A percentile compares a stretch with the other conserved stretches of the same genome.
These are phyloP conservation scores for Phylloporus gajari DNA, from an alignment of 1,284 basidiomycete genomes.

Conservation along the genomic window DNA sequence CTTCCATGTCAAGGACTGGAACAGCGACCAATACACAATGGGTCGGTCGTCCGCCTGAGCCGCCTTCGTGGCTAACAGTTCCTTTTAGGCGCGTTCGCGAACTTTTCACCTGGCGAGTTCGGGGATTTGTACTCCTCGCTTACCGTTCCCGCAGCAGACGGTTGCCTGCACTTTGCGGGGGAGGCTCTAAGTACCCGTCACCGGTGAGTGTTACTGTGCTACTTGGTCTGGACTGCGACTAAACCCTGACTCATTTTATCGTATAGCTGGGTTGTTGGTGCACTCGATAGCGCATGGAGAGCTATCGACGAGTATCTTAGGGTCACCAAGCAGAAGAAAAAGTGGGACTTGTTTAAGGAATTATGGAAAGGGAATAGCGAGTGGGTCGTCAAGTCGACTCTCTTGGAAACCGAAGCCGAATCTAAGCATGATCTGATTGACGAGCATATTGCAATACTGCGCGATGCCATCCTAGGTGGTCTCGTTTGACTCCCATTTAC, in stretches of 20 bases:
- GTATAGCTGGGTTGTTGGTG: constrained; percentile 33
- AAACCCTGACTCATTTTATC: neutral
- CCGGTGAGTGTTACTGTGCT: constrained; percentile 25
- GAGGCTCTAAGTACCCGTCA: constrained; percentile 35
- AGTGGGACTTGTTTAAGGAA: constrained; percentile 20
- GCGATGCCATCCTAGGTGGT: constrained; percentile 40
- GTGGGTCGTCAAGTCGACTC: constrained; percentile 19
- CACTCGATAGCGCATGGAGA: too few species aligned
- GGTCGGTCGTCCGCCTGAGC: constrained; percentile 12
- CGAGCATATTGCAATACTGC: constrained; percentile 13
- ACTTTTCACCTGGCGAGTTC: constrained; percentile 31
- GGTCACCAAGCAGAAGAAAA: constrained; percentile 22
- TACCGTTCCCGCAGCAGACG: constrained; percentile 23
- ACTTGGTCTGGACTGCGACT: neutral
- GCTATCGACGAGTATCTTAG: constrained; percentile 35
- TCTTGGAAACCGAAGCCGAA: neutral
- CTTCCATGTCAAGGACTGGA: too few species aligned
- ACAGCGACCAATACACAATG: constrained; percentile 15
- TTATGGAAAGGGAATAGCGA: constrained; percentile 35
- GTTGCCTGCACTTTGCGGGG: constrained; percentile 31
- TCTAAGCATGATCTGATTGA: constrained; percentile 19
- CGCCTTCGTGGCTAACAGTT: neutral
- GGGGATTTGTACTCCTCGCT: constrained; percentile 27
- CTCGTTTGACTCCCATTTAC: neutral
- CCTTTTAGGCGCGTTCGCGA: constrained; percentile 28